phyloP scores from a whole-genome alignment of 2,329 filamentous ascomycete genomes.

The Colletotrichum navitas region DNA sequence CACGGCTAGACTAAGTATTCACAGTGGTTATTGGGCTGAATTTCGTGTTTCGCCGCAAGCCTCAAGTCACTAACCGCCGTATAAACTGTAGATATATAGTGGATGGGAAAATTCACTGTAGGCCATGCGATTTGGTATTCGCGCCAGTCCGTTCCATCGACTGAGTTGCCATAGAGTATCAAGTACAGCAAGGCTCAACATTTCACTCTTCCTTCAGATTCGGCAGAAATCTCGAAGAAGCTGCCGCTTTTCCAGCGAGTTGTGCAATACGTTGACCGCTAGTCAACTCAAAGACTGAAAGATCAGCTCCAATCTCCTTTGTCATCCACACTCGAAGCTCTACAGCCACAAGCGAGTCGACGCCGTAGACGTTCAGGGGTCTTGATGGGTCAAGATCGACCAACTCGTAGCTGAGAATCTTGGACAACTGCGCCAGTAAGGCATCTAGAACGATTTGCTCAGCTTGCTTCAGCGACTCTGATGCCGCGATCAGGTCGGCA shows the following conservation, averaged over 20 bases:
- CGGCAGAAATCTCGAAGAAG: not conserved
- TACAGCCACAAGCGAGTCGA: slow-evolving; percentile 50
- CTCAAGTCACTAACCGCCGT: too few species aligned
- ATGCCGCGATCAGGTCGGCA: not conserved
- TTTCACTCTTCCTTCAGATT: not conserved
- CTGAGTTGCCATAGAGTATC: not conserved
- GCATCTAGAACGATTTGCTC: slow-evolving; percentile 44
- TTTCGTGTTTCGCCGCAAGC: too few species aligned
- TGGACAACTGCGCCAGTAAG: slow-evolving; percentile 44
- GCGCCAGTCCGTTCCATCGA: not conserved
- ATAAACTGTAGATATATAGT: too few species aligned
- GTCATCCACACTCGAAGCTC: slow-evolving; percentile 50
- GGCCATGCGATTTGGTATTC: too few species aligned
- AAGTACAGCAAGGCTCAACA: not conserved
- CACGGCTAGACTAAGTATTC: too few species aligned
- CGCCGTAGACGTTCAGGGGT: slow-evolving; percentile 44
- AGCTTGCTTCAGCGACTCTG: slow-evolving; percentile 34
- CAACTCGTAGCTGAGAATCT: slow-evolving; percentile 45
- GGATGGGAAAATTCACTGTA: too few species aligned
- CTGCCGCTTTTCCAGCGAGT: not conserved
- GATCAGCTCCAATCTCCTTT: slow-evolving; percentile 44
- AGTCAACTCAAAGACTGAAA: slow-evolving; percentile 39
- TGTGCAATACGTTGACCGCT: not conserved
- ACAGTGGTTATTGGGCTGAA: too few species aligned
- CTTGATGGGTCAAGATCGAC: slow-evolving; percentile 45